These are phyloP conservation scores for Tylopilus sp. DNA, from an alignment of 768 basidiomycete genomes.

Conservation along the genomic window DNA sequence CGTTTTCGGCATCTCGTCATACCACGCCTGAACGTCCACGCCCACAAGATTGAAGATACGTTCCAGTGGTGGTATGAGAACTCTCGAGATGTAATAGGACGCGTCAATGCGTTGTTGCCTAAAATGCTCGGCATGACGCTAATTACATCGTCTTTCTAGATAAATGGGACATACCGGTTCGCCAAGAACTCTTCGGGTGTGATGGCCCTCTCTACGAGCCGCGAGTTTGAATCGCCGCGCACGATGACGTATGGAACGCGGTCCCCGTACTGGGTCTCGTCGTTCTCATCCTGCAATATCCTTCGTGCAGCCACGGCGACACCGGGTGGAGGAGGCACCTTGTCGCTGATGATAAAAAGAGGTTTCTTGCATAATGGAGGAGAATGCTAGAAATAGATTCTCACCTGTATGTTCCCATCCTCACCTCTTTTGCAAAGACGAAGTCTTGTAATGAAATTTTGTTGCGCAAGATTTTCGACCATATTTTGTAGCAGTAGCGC, in stretches of 20 bases:
- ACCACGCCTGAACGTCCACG: conserved; percentile 2
- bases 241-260: conserved; percentile 89
- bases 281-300: conserved; percentile 68
- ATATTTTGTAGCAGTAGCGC: conserved; percentile 78
- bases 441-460: conserved; percentile 88
- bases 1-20: conserved; percentile 7
- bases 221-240: conserved; percentile 55
- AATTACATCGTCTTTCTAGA: neutral
- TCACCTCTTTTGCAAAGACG: conserved; percentile 92
- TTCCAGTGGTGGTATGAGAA: conserved; percentile 87
- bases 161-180: conserved; percentile 46
- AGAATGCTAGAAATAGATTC: neutral
- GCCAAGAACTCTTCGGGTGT: conserved; percentile 68
- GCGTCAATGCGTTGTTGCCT: conserved; percentile 80
- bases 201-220: conserved; percentile 73
- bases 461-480: conserved; percentile 80
- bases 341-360: conserved; percentile 53
- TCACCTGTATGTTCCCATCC: conserved; percentile 89
- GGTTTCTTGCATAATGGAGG: neutral
- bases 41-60: conserved; percentile 76
- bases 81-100: conserved; percentile 80
- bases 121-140: neutral
- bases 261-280: conserved; percentile 90
- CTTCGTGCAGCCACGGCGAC: conserved; percentile 79
- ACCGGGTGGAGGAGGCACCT: conserved; percentile 86